Base-by-base conservation (phyloP, 1,284 basidiomycete species). In the Coniophora puteana region DNA sequence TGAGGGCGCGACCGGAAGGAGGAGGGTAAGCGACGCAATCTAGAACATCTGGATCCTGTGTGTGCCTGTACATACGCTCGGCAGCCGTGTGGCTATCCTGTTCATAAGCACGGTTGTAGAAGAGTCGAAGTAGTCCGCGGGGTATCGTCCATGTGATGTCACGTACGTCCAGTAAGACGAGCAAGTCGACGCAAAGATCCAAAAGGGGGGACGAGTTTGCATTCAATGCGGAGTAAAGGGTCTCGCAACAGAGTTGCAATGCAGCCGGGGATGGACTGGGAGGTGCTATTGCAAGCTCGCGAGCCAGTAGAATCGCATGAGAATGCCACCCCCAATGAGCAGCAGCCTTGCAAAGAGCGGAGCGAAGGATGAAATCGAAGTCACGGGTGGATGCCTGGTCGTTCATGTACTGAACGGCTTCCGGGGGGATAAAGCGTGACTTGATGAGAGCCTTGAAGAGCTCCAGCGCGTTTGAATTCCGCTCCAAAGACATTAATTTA, bases 261-360 rank as follows among this genome's bases (percentile, higher is more conserved):
- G 51, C 51, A 22, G 46, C 50, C 38, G 55, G 51, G 35, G 66
- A 51, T n/a, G 55, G 48, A 44, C 56, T n/a, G n/a, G n/a, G n/a
- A n/a, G n/a, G n/a, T n/a, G n/a, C n/a, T n/a, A n/a, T n/a, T n/a
- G n/a, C n/a, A n/a, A n/a, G n/a, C n/a, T n/a, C n/a, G n/a, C n/a
- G n/a, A n/a, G n/a, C n/a, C n/a, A 76, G 54, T 11, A 48, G 50
- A 7, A 61, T 55, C 1, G 72, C 73, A 27, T 68, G 58, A 23
- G 52, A 43, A 36, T 63, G 55, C 72, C 72, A 78, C 26, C 68
- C 61, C 70, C 74, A 78, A 47, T 71, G 62, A 21, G 76, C 48
- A 44, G 72, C 71, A 6, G 78, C 64, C 28, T 68, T 68, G 12
- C 72, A 61, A 17, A 78, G 49, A 2, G 72, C 64, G 11, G 69